phyloP scores from a whole-genome alignment of 768 basidiomycete genomes.

The Nidula microcarpa region DNA sequence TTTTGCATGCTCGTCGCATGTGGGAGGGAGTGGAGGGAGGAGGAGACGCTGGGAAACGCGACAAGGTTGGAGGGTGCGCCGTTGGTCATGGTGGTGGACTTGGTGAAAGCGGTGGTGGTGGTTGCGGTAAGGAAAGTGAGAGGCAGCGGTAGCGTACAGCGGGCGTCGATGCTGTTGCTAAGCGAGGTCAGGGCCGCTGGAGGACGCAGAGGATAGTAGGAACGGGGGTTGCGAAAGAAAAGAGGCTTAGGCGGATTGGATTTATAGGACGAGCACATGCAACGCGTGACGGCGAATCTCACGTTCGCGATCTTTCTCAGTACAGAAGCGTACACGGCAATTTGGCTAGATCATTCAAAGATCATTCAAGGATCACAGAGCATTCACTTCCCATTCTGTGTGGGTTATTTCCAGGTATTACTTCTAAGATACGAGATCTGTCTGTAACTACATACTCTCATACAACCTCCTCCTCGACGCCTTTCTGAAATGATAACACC shows the following conservation, averaged over 20 bases:
- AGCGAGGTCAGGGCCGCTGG: neutral
- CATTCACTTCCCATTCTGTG: constrained; percentile 4
- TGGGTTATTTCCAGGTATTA: constrained; percentile 8
- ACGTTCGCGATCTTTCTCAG: constrained; percentile 17
- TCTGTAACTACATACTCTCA: too few relatives aligned
- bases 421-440: too few relatives aligned
- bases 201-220: constrained; percentile 3
- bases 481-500: neutral
- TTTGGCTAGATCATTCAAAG: constrained; percentile 19
- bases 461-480: too few relatives aligned
- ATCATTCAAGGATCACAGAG: constrained; percentile 10
- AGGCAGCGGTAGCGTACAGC: constrained; percentile 3
- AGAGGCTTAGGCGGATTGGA: constrained; percentile 16
- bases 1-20: constrained; percentile 68
- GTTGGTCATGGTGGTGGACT: constrained; percentile 26
- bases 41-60: constrained; percentile 71
- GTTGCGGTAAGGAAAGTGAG: constrained; percentile 4
- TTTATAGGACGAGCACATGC: constrained; percentile 28
- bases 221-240: constrained; percentile 17
- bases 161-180: too few relatives aligned
- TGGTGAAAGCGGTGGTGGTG: neutral
- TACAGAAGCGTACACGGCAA: constrained; percentile 9
- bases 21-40: constrained; percentile 63
- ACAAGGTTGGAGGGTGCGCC: constrained; percentile 53
- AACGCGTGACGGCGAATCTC: constrained; percentile 30